Base-by-base conservation (phyloP, 805 yeast species). In the Nakazawaea ernobii region DNA sequence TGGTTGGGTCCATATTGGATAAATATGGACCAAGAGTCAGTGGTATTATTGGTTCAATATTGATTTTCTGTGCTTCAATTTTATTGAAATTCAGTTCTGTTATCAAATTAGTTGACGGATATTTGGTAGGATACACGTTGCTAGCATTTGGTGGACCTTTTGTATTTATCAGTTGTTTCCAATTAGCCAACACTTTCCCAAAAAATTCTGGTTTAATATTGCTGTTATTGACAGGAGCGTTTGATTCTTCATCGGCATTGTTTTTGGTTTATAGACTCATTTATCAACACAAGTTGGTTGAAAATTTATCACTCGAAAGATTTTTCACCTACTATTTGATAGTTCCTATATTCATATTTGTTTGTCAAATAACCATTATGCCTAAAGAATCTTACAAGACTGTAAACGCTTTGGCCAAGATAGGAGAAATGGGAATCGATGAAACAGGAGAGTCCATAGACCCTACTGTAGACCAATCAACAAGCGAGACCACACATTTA, bases 61-160 rank as follows among this genome's bases (percentile, higher is more conserved):
- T 86, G 17, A 65, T 90, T 10, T 67, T 77, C 10, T 10, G 70
- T 4, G 96, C 91, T 1, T 64, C 91, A 0, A 27, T 57, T 11
- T 37, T 59, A 32, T 49, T 66, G 32, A 48, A 63, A 1, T 39
- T 54, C 39, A 67, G 65, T 10, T 35, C 52, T 4, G 24, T 42
- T 1, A 56, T 65, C 26, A 28, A 36, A 0, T 6, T 54, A 0
- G 54, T 76, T 39, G 97, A 90, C 62, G 80, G 83, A 3, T 90
- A 86, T 62, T 62, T 88, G 35, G 48, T 66, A 8, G 98, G 97
- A 0, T 92, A 87, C 62, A 69, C 84, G 2, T 63, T 77, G 13
- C 69, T 91, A 24, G 97, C 97, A 0, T 69, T 89, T 49, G 96
- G 96, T 6, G 97, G 98, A 4, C 98, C 98, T 8, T 90, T 91